Evolutionary conservation across 495 filamentous ascomycete species (phyloP).

Genomic region (Xylaria scruposa): DNA sequence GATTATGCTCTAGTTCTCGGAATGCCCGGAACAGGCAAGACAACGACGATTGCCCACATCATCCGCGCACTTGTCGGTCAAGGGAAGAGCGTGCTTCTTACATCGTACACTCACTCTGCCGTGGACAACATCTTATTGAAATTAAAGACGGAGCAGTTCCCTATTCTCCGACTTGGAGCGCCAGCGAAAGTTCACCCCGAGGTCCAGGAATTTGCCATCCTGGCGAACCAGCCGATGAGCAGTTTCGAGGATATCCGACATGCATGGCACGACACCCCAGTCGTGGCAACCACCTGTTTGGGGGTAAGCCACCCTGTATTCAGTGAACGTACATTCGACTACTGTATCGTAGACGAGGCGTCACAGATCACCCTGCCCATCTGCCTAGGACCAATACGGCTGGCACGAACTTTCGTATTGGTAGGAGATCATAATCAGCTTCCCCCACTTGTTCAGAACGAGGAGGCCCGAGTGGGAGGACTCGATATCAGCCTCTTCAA

Average conservation of each 20-base stretch:
- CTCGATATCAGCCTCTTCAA: slow-evolving; percentile 95
- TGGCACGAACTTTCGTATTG: slow-evolving; percentile 91
- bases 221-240: slow-evolving; percentile 71
- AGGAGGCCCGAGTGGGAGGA: slow-evolving; percentile 82
- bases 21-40: slow-evolving; percentile 98
- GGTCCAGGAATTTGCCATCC: slow-evolving; percentile 79
- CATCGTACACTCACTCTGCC: slow-evolving; percentile 95
- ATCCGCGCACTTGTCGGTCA: slow-evolving; percentile 88
- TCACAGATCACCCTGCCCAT: slow-evolving; percentile 96
- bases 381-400: slow-evolving; percentile 89
- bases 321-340: slow-evolving; percentile 88
- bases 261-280: slow-evolving; percentile 79
- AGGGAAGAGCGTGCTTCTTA: slow-evolving; percentile 89
- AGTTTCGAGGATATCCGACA: slow-evolving; percentile 83
- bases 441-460: slow-evolving; percentile 92
- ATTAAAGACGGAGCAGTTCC: slow-evolving; percentile 77
- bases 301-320: slow-evolving; percentile 90
- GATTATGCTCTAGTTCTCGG: slow-evolving; percentile 95
- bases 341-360: slow-evolving; percentile 97
- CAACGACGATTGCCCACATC: slow-evolving; percentile 96
- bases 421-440: slow-evolving; percentile 97
- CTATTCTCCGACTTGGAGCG: slow-evolving; percentile 82
- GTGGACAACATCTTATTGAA: slow-evolving; percentile 98
- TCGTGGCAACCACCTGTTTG: slow-evolving; percentile 94
- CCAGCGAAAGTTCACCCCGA: slow-evolving; percentile 85